Evolutionary conservation across 2,329 filamentous ascomycete species (phyloP), one percentile per base, ranked within the genome.

Genomic region (Rhytidhysteron rufulum): DNA sequence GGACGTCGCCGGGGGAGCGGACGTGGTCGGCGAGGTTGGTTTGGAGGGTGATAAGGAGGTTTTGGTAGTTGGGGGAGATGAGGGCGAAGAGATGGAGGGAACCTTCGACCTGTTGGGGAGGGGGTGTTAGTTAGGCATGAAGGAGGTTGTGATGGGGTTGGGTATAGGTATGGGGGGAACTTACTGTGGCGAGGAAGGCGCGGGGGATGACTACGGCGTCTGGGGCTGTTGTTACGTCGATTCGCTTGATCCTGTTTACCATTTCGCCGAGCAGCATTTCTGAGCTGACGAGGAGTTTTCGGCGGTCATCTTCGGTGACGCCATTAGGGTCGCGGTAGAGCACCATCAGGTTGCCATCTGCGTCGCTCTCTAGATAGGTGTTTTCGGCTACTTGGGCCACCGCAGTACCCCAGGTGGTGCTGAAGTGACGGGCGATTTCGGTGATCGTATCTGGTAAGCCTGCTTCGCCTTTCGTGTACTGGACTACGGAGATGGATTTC

Each of bases 181-280:
- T 70, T 77, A 91, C 90, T 39, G 93, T 97, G 43, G 80, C 90
- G 38, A 97, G 68, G 60, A 97, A 96, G 16, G 93, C 93, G 55
- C 80, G 82, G 0, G 93, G 91, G 6, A 84, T 71, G 6, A 96
- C 81, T 19, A 84, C 72, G 7, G 86, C 81, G 48, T 75, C 82
- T 2, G 80, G 70, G 15, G 75, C 75, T 3, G 80, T 72, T 20
- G 80, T 74, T 8, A 94, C 80, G 39, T 83, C 74, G 15, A 97
- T 79, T 20, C 79, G 79, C 17, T 84, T 79, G 40, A 97, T 95
- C 22, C 82, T 79, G 59, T 98, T 98, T 40, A 97, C 88, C 78
- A 93, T 88, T 63, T 98, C 91, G 1, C 93, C 90, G 8, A 98
- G 73, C 32, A 85, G 82, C 47, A 97, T 80, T 64, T 96, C 90